A percentile compares a stretch with the other conserved stretches of the same genome.
These are phyloP conservation scores for Pharnaceum exiguum DNA, from an alignment of 148 eudicot species.

Conservation along the genomic window DNA sequence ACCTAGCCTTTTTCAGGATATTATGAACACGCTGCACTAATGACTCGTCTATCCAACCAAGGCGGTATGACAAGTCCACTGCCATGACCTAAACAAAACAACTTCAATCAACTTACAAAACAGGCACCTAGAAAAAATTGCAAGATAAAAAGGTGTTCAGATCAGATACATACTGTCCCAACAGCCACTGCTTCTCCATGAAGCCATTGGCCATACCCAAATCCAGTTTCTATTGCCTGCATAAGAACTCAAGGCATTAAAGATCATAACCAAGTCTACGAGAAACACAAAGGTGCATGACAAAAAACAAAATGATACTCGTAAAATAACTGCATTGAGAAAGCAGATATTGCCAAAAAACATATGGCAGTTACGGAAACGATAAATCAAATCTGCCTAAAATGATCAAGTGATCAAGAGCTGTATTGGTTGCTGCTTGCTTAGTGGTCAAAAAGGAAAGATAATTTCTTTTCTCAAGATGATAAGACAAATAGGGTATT, in stretches of 20 bases:
- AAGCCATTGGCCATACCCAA: slow-evolving; percentile 92
- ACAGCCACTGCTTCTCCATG: slow-evolving; percentile 99
- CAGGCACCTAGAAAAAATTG: too few relatives aligned
- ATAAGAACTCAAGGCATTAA: slow-evolving; percentile 8
- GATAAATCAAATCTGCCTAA: too few relatives aligned
- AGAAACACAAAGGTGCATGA: too few relatives aligned
- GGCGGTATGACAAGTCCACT: slow-evolving; percentile 88
- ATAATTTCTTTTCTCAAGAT: too few relatives aligned
- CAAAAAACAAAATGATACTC: too few relatives aligned
- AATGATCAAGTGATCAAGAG: too few relatives aligned
- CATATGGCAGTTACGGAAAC: background rate
- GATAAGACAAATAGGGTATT: too few relatives aligned
- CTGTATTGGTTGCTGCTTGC: too few relatives aligned
- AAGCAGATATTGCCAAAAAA: background rate
- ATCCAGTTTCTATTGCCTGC: slow-evolving; percentile 93
- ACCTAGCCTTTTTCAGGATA: slow-evolving; percentile 65
- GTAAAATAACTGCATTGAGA: background rate
- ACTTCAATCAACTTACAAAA: slow-evolving; percentile 4
- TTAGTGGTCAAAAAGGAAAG: too few relatives aligned
- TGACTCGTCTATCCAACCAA: slow-evolving; percentile 96
- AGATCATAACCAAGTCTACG: slow-evolving; percentile 3
- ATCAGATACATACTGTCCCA: slow-evolving; percentile 63
- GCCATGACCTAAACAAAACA: slow-evolving; percentile 77
- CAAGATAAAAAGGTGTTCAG: background rate
- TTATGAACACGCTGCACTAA: slow-evolving; percentile 54